Base-by-base conservation (phyloP, 352 stramenopile genomes). In the Phytophthora nicotianae region DNA sequence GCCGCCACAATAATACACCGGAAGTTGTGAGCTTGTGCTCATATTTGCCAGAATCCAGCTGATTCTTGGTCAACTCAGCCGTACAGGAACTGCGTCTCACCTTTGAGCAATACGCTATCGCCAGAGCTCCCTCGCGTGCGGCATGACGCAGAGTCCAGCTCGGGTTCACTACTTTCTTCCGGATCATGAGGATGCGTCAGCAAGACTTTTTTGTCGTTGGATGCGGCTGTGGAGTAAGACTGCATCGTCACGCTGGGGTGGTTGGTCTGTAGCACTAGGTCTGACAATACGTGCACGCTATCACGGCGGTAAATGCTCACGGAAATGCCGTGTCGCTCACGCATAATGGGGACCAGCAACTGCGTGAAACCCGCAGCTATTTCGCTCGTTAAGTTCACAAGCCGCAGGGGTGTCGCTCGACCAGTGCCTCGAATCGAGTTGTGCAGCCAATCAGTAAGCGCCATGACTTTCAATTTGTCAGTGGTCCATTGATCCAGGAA, bases 401-500 rank as follows among this genome's bases (percentile, higher is more conserved):
- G 32, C 13, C 76, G 76, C 47, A 90, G 42, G 10, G 72, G 68
- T 7, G 63, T 74, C 1, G 74, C 56, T 33, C 74, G 71, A 13
- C 75, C 74, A 4, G 71, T 85, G 33, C 75, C 77, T 50, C 79
- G 75, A 33, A 89, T 80, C 17, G 75, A 75, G 58, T 82, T 69
- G 69, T 90, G 81, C 41, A 90, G 48, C 79, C 79, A 90, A 54
- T 86, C 79, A 1, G 79, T 81, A 26, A 90, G 62, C 32, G 41
- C 58, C 69, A 81, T 83, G 45, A 78, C 60, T 58, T 88, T 81
- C 9, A 64, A 70, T 50, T 86, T 89, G 64, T 90, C 81, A 11
- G 73, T 82, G 40, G 65, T 89, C 81, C 81, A 90, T 60, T 90
- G 71, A 45, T 86, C 65, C 55, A 90, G 56, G 32, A 90, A 62